Conservation (phyloP, 2,329 filamentous ascomycete genomes). For the Fusarium sublunatum region DNA sequence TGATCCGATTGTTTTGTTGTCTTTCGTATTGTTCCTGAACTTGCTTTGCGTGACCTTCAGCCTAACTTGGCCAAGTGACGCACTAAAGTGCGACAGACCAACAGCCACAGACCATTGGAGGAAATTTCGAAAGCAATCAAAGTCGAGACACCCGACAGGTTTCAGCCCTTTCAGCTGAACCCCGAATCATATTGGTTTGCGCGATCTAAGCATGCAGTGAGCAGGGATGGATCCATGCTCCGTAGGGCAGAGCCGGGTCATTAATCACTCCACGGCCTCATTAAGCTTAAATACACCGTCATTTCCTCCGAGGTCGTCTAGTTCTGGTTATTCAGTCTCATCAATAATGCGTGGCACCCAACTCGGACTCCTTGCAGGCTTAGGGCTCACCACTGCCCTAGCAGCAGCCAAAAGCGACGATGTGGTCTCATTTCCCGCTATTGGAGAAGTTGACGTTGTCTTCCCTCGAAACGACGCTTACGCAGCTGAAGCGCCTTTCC, state of each 20-base stretch:
- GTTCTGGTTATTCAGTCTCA: background rate
- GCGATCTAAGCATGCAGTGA: constrained; percentile 13
- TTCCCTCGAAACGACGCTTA: constrained; percentile 32
- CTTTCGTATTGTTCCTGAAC: too few species aligned
- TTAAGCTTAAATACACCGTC: background rate
- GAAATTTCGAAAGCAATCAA: background rate
- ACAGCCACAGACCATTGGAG: background rate
- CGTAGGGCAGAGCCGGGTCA: constrained; percentile 11
- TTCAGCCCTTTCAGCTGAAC: constrained; percentile 14
- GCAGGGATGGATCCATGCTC: constrained; percentile 27
- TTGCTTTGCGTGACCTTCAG: too few species aligned
- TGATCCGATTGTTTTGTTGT: too few species aligned
- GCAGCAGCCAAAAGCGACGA: constrained; percentile 5
- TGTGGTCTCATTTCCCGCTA: constrained; percentile 20
- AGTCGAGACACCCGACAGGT: constrained; percentile 7
- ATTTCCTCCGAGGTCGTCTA: background rate
- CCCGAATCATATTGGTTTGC: constrained; percentile 8
- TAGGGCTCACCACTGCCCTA: constrained; percentile 2
- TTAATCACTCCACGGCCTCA: constrained; percentile 4
- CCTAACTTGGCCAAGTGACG: background rate
- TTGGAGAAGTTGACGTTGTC: constrained; percentile 28
- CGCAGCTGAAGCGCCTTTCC: constrained; percentile 28
- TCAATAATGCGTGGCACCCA: constrained; percentile 3
- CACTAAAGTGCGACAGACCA: background rate
- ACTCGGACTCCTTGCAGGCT: background rate